These are phyloP conservation scores for Gryganskiella cystojenkinii DNA, from an alignment of 192 early-diverging fungal genomes.

Conservation along the genomic window DNA sequence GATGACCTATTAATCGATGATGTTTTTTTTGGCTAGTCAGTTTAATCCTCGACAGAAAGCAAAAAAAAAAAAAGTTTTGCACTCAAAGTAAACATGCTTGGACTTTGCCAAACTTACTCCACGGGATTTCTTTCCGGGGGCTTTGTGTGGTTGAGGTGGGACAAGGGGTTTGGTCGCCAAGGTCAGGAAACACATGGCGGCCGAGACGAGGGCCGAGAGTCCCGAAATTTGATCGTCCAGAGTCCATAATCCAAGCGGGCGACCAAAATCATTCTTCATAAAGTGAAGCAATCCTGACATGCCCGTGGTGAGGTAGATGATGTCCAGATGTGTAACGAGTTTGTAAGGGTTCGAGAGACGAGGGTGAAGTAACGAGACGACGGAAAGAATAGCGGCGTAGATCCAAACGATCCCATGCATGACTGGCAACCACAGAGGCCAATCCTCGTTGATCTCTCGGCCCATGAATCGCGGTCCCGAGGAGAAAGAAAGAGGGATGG, in stretches of 20 bases:
- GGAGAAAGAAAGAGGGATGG: not conserved
- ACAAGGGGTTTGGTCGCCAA: conserved; percentile 48
- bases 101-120: conserved; percentile 21
- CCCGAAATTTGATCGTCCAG: conserved; percentile 48
- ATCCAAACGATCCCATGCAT: conserved; percentile 54
- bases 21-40: not conserved
- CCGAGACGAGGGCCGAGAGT: conserved; percentile 30
- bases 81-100: not conserved
- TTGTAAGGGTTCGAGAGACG: conserved; percentile 42
- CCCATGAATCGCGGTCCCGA: not conserved
- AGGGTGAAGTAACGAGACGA: conserved; percentile 48
- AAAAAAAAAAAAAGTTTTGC: not conserved
- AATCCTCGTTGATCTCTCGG: conserved; percentile 24
- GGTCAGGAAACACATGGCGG: conserved; percentile 16
- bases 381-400: conserved; percentile 42
- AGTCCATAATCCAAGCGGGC: conserved; percentile 46
- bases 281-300: conserved; percentile 31
- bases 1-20: conserved; percentile 27
- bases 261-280: conserved; percentile 33
- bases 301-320: conserved; percentile 46
- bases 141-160: conserved; percentile 39
- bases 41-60: not conserved
- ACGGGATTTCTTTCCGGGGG: conserved; percentile 32
- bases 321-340: conserved; percentile 39
- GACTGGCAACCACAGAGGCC: conserved; percentile 50